Conservation (phyloP, 2,329 filamentous ascomycete species). For the Diaporthe citriasiana region DNA sequence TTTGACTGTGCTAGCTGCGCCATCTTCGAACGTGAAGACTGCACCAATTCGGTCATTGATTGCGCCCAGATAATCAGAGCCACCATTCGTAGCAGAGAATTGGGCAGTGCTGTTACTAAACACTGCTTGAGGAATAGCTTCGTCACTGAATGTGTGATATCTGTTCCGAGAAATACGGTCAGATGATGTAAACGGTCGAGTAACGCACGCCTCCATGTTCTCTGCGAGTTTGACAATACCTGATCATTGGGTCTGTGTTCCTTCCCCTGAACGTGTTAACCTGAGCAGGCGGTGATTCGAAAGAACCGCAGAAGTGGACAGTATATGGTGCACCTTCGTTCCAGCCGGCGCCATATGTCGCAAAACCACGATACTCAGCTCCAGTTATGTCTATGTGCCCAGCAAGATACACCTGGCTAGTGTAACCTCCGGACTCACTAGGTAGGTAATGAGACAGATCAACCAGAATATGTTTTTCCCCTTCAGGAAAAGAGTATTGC, state of each 20-base stretch:
- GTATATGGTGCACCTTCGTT: constrained; percentile 58
- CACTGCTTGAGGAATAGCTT: constrained; percentile 30
- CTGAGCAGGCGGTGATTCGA: constrained; percentile 53
- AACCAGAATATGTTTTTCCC: constrained; percentile 58
- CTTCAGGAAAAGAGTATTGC: constrained; percentile 63
- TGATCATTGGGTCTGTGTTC: constrained; percentile 60
- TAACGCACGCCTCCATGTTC: constrained; percentile 67
- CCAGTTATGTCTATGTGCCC: constrained; percentile 51
- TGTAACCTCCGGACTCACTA: constrained; percentile 58
- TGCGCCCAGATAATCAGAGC: constrained; percentile 44
- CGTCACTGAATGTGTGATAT: constrained; percentile 37
- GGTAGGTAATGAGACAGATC: constrained; percentile 65
- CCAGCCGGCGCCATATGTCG: constrained; percentile 62
- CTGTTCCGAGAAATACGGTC: background rate
- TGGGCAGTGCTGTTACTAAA: constrained; percentile 27
- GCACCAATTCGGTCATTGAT: constrained; percentile 62
- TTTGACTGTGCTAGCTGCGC: constrained; percentile 54
- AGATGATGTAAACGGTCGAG: constrained; percentile 53
- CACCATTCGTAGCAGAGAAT: constrained; percentile 49
- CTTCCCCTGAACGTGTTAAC: constrained; percentile 57
- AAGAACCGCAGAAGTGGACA: constrained; percentile 60
- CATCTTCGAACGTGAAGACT: constrained; percentile 61
- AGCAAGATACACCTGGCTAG: constrained; percentile 55
- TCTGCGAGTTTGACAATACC: constrained; percentile 54
- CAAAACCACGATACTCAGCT: constrained; percentile 60